Conservation (phyloP, 176 grass and related monocot genomes). For the Calamus simplicifolius region DNA sequence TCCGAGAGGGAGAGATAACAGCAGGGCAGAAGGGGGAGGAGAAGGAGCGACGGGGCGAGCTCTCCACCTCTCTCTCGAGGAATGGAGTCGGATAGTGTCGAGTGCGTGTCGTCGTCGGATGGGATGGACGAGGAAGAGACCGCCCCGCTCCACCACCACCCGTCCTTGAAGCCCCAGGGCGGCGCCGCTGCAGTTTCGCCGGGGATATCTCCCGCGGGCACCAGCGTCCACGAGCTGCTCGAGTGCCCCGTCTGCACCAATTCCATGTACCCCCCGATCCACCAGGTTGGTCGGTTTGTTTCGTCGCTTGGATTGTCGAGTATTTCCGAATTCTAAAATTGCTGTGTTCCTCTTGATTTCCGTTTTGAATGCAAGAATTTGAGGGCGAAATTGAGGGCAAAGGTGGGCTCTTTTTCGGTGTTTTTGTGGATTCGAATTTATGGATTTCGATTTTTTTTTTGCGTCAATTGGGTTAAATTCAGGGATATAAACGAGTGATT, state of each 20-base stretch:
- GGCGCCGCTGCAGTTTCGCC: neutral
- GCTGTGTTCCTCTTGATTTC: slow-evolving; percentile 3
- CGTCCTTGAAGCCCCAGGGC: neutral
- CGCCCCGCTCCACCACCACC: neutral
- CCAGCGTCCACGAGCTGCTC: slow-evolving; percentile 22
- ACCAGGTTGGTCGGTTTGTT: slow-evolving; percentile 6
- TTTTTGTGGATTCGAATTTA: no score
- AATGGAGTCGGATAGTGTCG: slow-evolving; percentile 9
- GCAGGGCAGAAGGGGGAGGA: no score
- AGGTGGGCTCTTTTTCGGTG: no score
- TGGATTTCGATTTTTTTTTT: no score
- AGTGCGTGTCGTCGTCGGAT: slow-evolving; percentile 9
- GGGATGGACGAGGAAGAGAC: slow-evolving; percentile 1
- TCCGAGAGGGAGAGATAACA: no score
- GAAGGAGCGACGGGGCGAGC: no score
- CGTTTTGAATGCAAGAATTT: neutral
- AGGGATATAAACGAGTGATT: no score
- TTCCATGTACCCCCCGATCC: slow-evolving; percentile 21
- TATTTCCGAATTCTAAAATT: neutral
- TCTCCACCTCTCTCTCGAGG: neutral
- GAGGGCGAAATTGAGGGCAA: no score
- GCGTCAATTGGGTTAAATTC: no score
- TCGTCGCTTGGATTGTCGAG: neutral
- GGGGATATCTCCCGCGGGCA: slow-evolving; percentile 1
- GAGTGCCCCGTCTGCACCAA: slow-evolving; percentile 25